Evolutionary conservation across 2,329 filamentous ascomycete species (phyloP).

Genomic region (Exophiala xenobiotica): DNA sequence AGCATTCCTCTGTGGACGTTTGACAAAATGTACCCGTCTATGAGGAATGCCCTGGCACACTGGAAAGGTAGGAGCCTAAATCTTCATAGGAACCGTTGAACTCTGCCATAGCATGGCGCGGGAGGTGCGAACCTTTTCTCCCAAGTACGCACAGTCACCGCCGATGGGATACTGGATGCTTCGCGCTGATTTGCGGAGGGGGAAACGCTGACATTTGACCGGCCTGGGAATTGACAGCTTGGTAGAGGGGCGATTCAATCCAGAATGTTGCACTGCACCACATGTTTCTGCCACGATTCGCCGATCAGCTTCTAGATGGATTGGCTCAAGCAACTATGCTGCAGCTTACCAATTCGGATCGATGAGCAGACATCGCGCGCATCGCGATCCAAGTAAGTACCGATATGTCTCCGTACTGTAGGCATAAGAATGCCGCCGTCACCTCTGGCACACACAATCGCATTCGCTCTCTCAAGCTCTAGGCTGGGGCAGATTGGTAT

Average conservation of each 20-base stretch:
- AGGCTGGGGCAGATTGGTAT: neutral
- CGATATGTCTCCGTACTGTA: neutral
- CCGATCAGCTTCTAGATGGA: neutral
- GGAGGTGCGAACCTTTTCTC: neutral
- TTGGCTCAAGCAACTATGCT: neutral
- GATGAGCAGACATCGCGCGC: neutral
- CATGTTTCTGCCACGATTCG: neutral
- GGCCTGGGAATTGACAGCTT: neutral
- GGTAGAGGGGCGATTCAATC: neutral
- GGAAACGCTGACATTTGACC: neutral
- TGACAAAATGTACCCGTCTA: too few relatives aligned
- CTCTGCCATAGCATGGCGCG: neutral
- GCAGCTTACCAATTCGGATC: neutral
- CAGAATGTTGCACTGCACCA: neutral
- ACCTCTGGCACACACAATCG: neutral
- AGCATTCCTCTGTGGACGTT: neutral
- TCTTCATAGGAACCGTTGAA: neutral
- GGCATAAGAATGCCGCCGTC: neutral
- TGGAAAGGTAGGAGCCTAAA: too few relatives aligned
- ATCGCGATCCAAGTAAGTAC: neutral
- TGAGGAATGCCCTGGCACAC: too few relatives aligned
- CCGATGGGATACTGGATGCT: neutral
- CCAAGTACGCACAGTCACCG: neutral
- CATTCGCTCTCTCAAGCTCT: neutral
- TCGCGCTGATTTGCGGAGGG: neutral